phyloP scores from a whole-genome alignment of 805 yeast genomes.

The Candida montana region DNA sequence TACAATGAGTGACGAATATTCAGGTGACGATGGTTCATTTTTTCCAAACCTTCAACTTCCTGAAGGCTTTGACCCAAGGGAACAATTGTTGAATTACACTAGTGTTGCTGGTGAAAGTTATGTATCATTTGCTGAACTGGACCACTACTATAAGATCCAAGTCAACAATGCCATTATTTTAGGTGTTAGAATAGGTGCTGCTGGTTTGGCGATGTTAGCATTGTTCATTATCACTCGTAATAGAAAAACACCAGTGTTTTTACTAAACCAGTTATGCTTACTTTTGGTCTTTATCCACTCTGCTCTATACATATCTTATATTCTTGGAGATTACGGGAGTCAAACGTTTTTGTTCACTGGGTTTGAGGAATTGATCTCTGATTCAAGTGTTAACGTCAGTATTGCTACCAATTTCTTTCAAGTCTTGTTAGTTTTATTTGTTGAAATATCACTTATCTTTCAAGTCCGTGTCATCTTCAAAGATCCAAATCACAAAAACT shows the following conservation, averaged over 20 bases:
- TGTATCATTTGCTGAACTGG: slow-evolving; percentile 38
- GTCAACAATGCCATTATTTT: slow-evolving; percentile 40
- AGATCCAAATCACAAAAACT: slow-evolving; percentile 39
- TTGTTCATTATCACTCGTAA: slow-evolving; percentile 46
- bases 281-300: slow-evolving; percentile 54
- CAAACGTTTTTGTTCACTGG: slow-evolving; percentile 43
- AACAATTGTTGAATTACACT: slow-evolving; percentile 34
- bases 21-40: background rate
- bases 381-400: slow-evolving; percentile 39
- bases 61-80: slow-evolving; percentile 20
- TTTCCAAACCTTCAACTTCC: slow-evolving; percentile 3
- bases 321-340: slow-evolving; percentile 47
- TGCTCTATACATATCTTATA: slow-evolving; percentile 49
- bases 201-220: slow-evolving; percentile 39
- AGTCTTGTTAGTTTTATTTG: slow-evolving; percentile 50
- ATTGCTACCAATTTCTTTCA: slow-evolving; percentile 60
- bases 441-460: slow-evolving; percentile 62
- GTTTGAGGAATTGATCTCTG: slow-evolving; percentile 35
- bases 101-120: slow-evolving; percentile 35
- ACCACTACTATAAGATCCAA: slow-evolving; percentile 29
- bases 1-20: slow-evolving; percentile 3
- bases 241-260: slow-evolving; percentile 62
- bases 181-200: slow-evolving; percentile 57
- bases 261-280: slow-evolving; percentile 63
- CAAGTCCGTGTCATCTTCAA: slow-evolving; percentile 71